Base-by-base conservation (phyloP, 2,329 filamentous ascomycete species). In the Xylaria hypoxylon region DNA sequence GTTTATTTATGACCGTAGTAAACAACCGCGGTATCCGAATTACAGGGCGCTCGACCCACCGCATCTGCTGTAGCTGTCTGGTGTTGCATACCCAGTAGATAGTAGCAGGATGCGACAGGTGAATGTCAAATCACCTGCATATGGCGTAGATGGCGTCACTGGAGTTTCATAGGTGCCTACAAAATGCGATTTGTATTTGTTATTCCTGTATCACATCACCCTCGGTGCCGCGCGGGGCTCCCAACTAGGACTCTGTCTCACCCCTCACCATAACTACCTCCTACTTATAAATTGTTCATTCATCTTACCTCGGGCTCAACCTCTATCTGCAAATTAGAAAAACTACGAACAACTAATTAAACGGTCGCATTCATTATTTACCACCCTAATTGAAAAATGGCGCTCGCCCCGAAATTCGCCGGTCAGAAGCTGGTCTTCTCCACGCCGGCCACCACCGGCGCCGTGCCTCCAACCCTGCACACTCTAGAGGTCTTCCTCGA, bases 351-450 rank as follows among this genome's bases (percentile, higher is more conserved):
- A 22, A 11, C 19, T 19, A 38, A 38, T 38, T 5, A 15, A 35
- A 35, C n/a, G n/a, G n/a, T n/a, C n/a, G n/a, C n/a, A n/a, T n/a
- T n/a, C n/a, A n/a, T 35, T 8, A 38, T 38, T 13, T 38, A 3
- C 13, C 35, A 3, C 13, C 35, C 10, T 38, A 15, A 35, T 22
- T 10, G 65, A 76, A 67, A 59, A 77, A 94, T 94, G 92, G 90
- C 92, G 33, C 86, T 94, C 73, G 87, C 91, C 71, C 92, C 92
- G 72, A 92, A 90, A 77, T 93, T 92, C 81, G 90, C 89, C 17
- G 92, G 88, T 69, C 90, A 92, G 75, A 90, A 87, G 78, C 85
- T 93, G 56, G 75, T 79, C 71, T 85, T 87, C 77, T 79, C 78
- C 59, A 70, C 74, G 50, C 70, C 80, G 38, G 63, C 77, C 33